Conservation (phyloP, 1,139 yeast species). For the Yamadazyma diospyri region DNA sequence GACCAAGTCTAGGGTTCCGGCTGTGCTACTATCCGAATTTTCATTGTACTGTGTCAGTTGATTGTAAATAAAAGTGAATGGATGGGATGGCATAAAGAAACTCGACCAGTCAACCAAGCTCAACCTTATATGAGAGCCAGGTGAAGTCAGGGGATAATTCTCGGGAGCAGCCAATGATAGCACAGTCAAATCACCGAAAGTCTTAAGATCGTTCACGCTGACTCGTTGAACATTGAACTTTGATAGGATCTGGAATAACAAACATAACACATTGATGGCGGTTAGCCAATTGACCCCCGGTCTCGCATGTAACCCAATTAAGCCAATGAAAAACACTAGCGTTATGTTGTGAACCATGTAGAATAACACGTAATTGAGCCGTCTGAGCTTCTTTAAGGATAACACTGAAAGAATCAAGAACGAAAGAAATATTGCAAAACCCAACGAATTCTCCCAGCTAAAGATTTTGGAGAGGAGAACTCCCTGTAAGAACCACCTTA, state of each 20-base stretch:
- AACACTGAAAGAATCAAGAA: slow-evolving; percentile 46
- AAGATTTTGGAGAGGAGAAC: slow-evolving; percentile 35
- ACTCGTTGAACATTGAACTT: neutral
- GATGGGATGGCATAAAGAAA: slow-evolving; percentile 38
- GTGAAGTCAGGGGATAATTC: slow-evolving; percentile 24
- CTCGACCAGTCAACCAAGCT: slow-evolving; percentile 16
- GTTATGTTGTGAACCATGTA: slow-evolving; percentile 35
- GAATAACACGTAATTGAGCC: slow-evolving; percentile 26
- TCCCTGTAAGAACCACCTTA: slow-evolving; percentile 42
- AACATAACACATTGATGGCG: slow-evolving; percentile 17
- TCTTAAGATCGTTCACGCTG: slow-evolving; percentile 3
- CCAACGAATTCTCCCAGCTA: slow-evolving; percentile 52
- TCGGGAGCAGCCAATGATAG: slow-evolving; percentile 15
- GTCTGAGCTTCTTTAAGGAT: slow-evolving; percentile 42
- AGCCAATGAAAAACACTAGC: slow-evolving; percentile 24
- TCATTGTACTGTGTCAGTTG: too few species aligned
- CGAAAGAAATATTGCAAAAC: slow-evolving; percentile 49
- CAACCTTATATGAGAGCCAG: slow-evolving; percentile 39
- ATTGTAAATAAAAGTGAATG: slow-evolving; percentile 27
- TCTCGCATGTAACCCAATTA: slow-evolving; percentile 40
- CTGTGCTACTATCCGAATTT: too few species aligned
- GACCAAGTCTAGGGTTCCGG: slow-evolving; percentile 8
- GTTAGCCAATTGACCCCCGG: slow-evolving; percentile 34
- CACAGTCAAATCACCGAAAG: slow-evolving; percentile 18
- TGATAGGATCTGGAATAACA: slow-evolving; percentile 22